Evolutionary conservation across 345 rosid species (phyloP).

Genomic region (Reutealis trisperma): DNA sequence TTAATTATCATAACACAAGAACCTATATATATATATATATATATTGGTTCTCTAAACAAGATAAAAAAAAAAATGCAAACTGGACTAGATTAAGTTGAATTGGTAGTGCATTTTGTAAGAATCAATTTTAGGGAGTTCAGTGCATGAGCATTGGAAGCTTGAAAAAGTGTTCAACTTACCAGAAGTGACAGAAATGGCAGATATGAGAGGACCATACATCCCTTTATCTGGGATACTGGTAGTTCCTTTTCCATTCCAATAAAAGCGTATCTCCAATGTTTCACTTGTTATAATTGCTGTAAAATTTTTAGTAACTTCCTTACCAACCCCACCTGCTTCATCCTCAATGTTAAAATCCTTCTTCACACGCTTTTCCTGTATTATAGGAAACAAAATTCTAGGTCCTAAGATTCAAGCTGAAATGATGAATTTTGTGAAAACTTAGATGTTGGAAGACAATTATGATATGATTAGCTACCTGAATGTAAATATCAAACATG

Average conservation of each 20-base stretch:
- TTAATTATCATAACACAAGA: no score
- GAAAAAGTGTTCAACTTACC: neutral
- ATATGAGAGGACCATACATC: slow-evolving; percentile 26
- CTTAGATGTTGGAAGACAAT: neutral
- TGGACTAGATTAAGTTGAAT: neutral
- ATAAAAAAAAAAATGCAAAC: neutral
- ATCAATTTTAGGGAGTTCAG: no score
- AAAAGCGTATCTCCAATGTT: slow-evolving; percentile 22
- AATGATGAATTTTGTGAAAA: neutral
- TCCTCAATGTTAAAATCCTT: slow-evolving; percentile 18
- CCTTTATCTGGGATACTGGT: slow-evolving; percentile 10
- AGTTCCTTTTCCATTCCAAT: slow-evolving; percentile 27
- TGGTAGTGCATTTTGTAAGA: no score
- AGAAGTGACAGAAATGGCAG: slow-evolving; percentile 21
- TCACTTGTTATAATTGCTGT: slow-evolving; percentile 9
- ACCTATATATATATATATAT: no score
- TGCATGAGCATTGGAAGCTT: no score
- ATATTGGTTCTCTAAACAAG: no score
- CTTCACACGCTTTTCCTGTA: slow-evolving; percentile 2
- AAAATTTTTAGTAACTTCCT: slow-evolving; percentile 9
- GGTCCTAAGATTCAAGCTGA: neutral
- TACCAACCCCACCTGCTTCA: slow-evolving; percentile 17
- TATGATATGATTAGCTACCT: neutral
- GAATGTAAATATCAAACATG: slow-evolving; percentile 17
- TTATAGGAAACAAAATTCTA: neutral